Evolutionary conservation across 352 stramenopile species (phyloP), one percentile per base, ranked within the genome.

Genomic region (Phytophthora litchii): DNA sequence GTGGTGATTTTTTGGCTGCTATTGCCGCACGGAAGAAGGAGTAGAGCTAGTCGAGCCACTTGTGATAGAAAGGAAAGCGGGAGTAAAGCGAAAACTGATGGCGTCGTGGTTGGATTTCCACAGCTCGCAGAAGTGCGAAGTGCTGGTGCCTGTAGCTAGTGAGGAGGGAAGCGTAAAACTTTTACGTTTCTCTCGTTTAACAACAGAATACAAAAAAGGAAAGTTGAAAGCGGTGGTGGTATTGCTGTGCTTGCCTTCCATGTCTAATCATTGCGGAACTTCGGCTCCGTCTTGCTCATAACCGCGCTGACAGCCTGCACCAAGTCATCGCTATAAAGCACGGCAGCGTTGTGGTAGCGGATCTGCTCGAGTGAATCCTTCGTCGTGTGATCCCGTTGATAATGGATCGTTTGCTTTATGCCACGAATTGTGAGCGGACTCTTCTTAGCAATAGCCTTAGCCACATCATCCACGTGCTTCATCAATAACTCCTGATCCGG

Each of bases 401-500:
- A 95, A 45, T 95, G 73, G 36, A 96, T 91, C 20, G 83, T 91
- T 61, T 94, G 68, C 63, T 96, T 96, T 46, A 96, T 89, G 32
- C 88, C 88, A 20, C 88, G 84, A 54, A 95, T 73, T 6, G 87
- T 95, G 13, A 96, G 58, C 7, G 89, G 89, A 44, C 85, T 95
- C 70, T 96, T 96, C 46, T 74, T 64, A 12, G 88, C 82, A 60
- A 96, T 96, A 19, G 54, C 47, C 25, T 63, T 67, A 0, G 86
- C 86, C 8, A 96, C 69, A 14, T 67, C 50, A 10, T 43, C 43
- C 4, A 86, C 88, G 38, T 94, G 78, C 16, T 32, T 46, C 29
- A 91, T 57, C 14, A 96, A 65, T 31, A 80, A 69, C 7, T 90
- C 74, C 3, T 76, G 53, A 51, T 92, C 83, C 19, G 77, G 73